A percentile compares a stretch with the other conserved stretches of the same genome.
Evolutionary conservation across 352 stramenopile genomes (phyloP).

Genomic region (Pythium phragmiticola): DNA sequence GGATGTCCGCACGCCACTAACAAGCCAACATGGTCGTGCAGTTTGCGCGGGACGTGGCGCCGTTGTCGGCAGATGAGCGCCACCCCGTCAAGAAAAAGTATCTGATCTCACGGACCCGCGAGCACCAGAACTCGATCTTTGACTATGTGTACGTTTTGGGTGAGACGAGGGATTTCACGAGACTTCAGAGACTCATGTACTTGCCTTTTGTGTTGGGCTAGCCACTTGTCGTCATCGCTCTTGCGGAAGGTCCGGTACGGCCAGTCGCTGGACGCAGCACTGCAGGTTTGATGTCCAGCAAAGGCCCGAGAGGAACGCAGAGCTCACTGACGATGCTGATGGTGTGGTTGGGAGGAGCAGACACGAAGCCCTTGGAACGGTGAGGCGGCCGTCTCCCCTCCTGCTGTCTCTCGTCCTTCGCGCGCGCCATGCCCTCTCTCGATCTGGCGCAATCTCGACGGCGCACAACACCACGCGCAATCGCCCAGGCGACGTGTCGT

Average conservation of each 20-base stretch:
- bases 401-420: background rate
- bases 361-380: constrained; percentile 7
- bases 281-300: constrained; percentile 23
- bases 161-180: background rate
- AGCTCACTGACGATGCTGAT: background rate
- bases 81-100: constrained; percentile 31
- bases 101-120: constrained; percentile 25
- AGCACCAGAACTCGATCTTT: constrained; percentile 49
- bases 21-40: constrained; percentile 18
- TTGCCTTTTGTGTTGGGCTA: constrained; percentile 14
- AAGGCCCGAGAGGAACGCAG: no score
- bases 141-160: constrained; percentile 56
- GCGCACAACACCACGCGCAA: background rate
- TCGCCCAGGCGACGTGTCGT: background rate
- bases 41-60: constrained; percentile 9
- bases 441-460: constrained; percentile 1
- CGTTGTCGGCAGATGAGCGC: constrained; percentile 6
- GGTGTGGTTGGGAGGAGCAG: background rate
- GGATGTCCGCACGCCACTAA: background rate
- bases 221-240: constrained; percentile 48
- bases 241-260: constrained; percentile 62
- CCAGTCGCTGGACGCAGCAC: constrained; percentile 43
- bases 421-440: background rate
- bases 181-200: background rate
- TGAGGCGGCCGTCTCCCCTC: background rate